Percentiles rank a stretch among this genome's conserved stretches.
phyloP scores from a whole-genome alignment of 352 stramenopile species.

The Phytophthora nicotianae region DNA sequence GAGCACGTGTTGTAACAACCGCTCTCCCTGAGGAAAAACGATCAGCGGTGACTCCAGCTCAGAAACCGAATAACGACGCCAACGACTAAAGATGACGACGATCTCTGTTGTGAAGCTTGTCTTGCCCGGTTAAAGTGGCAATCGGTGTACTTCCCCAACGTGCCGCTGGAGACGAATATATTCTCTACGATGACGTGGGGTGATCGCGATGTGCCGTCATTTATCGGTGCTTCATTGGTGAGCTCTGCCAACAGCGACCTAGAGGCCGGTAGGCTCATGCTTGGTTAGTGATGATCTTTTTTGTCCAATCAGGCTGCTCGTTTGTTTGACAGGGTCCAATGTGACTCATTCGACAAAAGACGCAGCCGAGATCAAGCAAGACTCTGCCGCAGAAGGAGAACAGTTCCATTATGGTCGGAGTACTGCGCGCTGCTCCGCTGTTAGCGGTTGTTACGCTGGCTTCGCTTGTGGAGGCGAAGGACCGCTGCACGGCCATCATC shows the following conservation, averaged over 20 bases:
- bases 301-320: background rate
- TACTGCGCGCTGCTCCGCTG: constrained; percentile 1
- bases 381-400: constrained; percentile 10
- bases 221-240: too few species aligned
- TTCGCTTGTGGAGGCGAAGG: constrained; percentile 35
- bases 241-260: too few species aligned
- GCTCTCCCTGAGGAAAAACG: background rate
- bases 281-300: background rate
- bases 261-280: too few species aligned
- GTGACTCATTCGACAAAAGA: constrained; percentile 5
- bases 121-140: too few species aligned
- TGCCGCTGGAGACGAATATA: too few species aligned
- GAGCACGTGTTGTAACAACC: background rate
- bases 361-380: background rate
- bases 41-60: background rate
- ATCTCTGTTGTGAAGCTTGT: background rate
- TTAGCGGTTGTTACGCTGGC: constrained; percentile 26
- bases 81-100: background rate
- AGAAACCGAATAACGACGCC: background rate
- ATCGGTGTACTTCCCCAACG: too few species aligned
- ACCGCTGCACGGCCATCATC: constrained; percentile 82
- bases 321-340: too few species aligned
- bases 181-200: too few species aligned
- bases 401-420: constrained; percentile 12
- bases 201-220: too few species aligned